Base-by-base conservation (phyloP, 192 early-diverging fungal genomes). In the Allomyces arbusculus region DNA sequence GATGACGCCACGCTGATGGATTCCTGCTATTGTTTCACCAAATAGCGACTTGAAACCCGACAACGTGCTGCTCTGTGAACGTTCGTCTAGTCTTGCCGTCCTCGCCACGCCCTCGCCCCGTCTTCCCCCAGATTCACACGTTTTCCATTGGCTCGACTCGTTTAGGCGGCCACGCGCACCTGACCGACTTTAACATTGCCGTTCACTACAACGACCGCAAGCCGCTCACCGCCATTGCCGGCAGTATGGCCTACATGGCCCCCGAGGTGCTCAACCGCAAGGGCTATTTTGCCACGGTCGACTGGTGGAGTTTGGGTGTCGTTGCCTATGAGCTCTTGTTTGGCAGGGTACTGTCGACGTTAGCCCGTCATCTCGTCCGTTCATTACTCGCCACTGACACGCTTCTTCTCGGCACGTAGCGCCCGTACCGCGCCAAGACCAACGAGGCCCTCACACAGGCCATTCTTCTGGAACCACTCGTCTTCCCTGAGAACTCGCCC, bases 121-220 rank as follows among this genome's bases (percentile, higher is more conserved):
- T 40, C 33, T 40, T 40, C 33, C 33, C 33, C 33, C 33, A 8
- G 33, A 40, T 40, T 40, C 33, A 8, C 33, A 40, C 33, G 33
- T 40, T 7, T 40, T 40, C 33, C 33, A 40, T 40, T 40, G 33
- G 33, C 33, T 40, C 33, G 4, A 40, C 33, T 40, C 33, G 33
- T 8, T 64, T 20, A 11, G 65, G 24, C 12, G 94, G 94, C 12
- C 92, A 97, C 73, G 89, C 85, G 20, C 88, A 89, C 65, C 71
- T 97, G 72, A 91, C 90, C 26, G 95, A 97, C 73, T 97, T 97
- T 68, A 97, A 97, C 75, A 92, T 97, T 73, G 93, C 93, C 11
- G 88, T 87, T 11, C 79, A 85, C 33, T 40, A 40, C 33, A 84
- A 81, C 62, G 79, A 81, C 19, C 33, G 33, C 33, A 40, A 40